Percentiles rank a stretch among this genome's conserved stretches.
Conservation (phyloP, 73 alveolate genomes). For the Symbiodinium pilosum region DNA sequence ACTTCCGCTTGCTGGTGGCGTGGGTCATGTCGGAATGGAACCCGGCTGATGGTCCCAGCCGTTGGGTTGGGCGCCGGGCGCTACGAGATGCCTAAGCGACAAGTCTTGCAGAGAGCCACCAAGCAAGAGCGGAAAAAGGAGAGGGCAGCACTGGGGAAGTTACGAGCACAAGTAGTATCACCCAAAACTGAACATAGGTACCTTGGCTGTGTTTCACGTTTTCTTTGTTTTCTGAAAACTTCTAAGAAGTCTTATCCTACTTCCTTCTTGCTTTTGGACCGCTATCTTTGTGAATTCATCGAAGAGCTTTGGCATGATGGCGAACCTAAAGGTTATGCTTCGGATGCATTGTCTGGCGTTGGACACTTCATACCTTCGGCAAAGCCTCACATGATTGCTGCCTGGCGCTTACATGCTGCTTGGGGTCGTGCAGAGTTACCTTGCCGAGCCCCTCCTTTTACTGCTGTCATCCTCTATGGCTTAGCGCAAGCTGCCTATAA, state of each 20-base stretch:
- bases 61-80: neutral
- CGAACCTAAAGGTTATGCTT: neutral
- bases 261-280: neutral
- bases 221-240: neutral
- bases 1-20: neutral
- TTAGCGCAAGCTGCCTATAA: neutral
- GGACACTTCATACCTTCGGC: neutral
- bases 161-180: neutral
- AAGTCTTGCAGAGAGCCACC: neutral
- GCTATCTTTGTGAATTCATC: neutral
- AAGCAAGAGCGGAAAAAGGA: neutral
- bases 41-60: conserved; percentile 31
- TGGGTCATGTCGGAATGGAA: conserved; percentile 46
- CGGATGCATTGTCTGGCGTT: neutral
- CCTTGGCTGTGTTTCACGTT: neutral
- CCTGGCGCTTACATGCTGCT: neutral
- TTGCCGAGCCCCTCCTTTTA: neutral
- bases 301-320: neutral
- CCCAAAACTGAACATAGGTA: neutral
- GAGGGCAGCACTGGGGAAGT: neutral
- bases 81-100: neutral
- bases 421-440: neutral
- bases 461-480: neutral
- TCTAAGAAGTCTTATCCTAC: neutral
- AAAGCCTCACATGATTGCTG: neutral